Evolutionary conservation across 495 filamentous ascomycete genomes (phyloP), one percentile per base, ranked within the genome.

Genomic region (Podospora pseudocomata): DNA sequence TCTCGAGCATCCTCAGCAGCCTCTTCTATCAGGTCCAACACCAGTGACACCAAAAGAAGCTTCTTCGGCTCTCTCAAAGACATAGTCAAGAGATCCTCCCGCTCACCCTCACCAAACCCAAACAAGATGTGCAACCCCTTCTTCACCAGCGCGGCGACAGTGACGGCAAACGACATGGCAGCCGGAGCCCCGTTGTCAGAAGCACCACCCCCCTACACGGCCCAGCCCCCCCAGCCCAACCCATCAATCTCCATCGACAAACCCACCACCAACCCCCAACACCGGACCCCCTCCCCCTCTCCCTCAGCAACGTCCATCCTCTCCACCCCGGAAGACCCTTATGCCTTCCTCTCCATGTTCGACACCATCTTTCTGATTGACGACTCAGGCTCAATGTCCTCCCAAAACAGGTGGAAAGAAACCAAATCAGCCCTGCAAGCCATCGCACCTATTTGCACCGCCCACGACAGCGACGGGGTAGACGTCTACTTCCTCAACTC

Each of bases 321-420:
- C 66, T 70, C 69, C 0, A 73, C 72, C 0, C 56, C 68, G 11
- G 90, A 94, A 71, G 87, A 91, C 77, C 86, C 82, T 1, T 96
- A 92, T 76, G 85, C 87, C n/a, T 96, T 97, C 79, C 92, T 98
- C 28, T 70, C 72, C n/a, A 84, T 84, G 61, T 98, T 97, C 78
- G 92, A 98, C 83, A 98, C 94, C 32, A 79, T 94, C 65, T 95
- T 99, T 81, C 81, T 99, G 0, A 92, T 99, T 76, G 95, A 99
- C 76, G 95, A 99, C 84, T 92, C 89, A 60, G 86, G 88, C 34
- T 92, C 88, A 76, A 99, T 99, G 95, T 82, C 28, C n/a, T 19
- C 83, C n/a, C 92, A 89, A 66, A 70, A 76, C 15, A 85, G 85
- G 57, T 99, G 95, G 95, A 77, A 80, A 20, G 92, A 97, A 79